phyloP scores from a whole-genome alignment of 176 grass and related monocot genomes.

The Tillandsia fasciculata region DNA sequence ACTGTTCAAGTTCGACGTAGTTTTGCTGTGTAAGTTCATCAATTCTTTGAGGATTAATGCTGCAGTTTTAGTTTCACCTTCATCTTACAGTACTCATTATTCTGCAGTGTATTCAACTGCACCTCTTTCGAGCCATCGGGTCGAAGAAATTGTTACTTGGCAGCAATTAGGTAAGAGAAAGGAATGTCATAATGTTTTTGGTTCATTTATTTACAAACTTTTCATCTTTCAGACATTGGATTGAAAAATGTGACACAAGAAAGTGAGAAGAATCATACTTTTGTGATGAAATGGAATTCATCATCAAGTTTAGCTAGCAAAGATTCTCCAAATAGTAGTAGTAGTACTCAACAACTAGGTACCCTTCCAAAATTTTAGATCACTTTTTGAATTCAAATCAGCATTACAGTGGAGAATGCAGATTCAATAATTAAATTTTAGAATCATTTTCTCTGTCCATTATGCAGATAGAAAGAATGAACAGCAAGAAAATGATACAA shows the following conservation, averaged over 20 bases:
- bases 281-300: not conserved
- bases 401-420: no score
- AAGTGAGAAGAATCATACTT: no score
- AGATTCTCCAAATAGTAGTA: not conserved
- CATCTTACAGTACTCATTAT: not conserved
- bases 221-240: no score
- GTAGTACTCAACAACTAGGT: not conserved
- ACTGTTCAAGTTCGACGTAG: conserved; percentile 52
- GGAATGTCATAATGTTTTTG: no score
- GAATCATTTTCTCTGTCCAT: not conserved
- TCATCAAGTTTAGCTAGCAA: not conserved
- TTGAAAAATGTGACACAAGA: no score
- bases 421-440: not conserved
- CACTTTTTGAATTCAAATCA: not conserved
- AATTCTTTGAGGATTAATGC: not conserved
- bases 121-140: not conserved
- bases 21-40: conserved; percentile 33
- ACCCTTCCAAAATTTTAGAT: not conserved
- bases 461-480: conserved; percentile 10
- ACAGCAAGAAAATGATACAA: not conserved
- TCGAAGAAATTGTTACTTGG: conserved; percentile 4
- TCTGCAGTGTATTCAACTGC: conserved; percentile 14
- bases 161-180: conserved; percentile 23
- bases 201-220: no score
- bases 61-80: conserved; percentile 4